Percentiles rank a stretch among this genome's conserved stretches.
phyloP scores from a whole-genome alignment of 352 stramenopile species.

The Phytophthora foliorum region DNA sequence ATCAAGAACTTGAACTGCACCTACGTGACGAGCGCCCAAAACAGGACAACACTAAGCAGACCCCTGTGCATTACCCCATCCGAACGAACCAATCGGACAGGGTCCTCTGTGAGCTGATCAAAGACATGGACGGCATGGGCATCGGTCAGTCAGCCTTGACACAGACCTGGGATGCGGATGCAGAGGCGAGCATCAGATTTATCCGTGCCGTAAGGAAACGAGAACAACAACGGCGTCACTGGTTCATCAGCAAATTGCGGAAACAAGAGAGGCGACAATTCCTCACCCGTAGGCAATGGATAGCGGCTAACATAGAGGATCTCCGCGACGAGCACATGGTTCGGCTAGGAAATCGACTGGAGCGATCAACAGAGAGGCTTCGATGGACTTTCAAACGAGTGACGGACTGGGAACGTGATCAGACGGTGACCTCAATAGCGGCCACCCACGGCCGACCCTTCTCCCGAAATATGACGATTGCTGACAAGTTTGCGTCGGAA shows the following conservation, averaged over 20 bases:
- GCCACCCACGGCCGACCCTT: not conserved
- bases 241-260: too few species aligned
- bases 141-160: not conserved
- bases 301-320: too few species aligned
- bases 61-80: too few species aligned
- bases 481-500: not conserved
- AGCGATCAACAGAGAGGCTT: not conserved
- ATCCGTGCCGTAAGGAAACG: not conserved
- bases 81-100: not conserved
- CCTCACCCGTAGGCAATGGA: too few species aligned
- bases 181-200: too few species aligned
- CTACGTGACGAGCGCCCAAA: too few species aligned
- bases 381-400: slow-evolving; percentile 3
- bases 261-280: too few species aligned
- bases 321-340: not conserved
- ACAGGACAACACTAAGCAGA: too few species aligned
- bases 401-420: not conserved
- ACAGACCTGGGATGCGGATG: not conserved
- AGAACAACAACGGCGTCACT: not conserved
- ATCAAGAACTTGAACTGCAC: too few species aligned
- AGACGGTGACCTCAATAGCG: not conserved
- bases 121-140: not conserved
- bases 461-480: not conserved
- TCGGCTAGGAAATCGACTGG: not conserved
- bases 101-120: not conserved